Evolutionary conservation across 2,329 filamentous ascomycete species (phyloP), one percentile per base, ranked within the genome.

Genomic region (Ophiostoma perfectum): DNA sequence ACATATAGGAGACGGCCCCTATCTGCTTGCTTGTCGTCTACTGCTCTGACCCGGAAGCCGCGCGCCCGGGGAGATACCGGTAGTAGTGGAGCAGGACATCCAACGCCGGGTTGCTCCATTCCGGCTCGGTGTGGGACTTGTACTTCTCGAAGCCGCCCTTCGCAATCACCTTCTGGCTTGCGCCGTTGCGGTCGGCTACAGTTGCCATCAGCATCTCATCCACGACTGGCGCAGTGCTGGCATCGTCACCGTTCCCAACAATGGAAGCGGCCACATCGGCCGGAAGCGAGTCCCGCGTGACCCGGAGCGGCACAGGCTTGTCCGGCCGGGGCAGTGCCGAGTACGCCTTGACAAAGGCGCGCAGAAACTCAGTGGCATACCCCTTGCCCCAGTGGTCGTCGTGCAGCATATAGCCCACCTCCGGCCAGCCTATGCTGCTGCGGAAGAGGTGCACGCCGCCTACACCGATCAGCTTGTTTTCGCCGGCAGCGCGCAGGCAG

Each of bases 321-420:
- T 77, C 75, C 71, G 79, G 79, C 70, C 84, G 77, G 47, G 82
- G 82, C 71, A 88, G 78, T 66, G 74, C 74, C 78, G 80, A 83
- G 80, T 82, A 88, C 11, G 77, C 74, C 11, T 73, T 70, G 12
- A 84, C 70, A 66, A 83, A 83, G 1, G 75, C 84, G 66, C 71
- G 75, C 49, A 88, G 70, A 62, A 86, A 83, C 76, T 88, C 86
- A 1, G 82, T 86, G 45, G 81, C 85, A 72, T 84, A 81, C 4
- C 86, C 86, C 52, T 78, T 79, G 6, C 84, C 83, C 86, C 86
- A 88, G 67, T 76, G 73, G 72, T 83, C 81, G 68, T 77, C 79
- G 64, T 79, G 76, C 66, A 88, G 75, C 78, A 86, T 81, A 74
- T 88, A 89, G 36, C 86, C 86, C 39, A 87, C 67, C 73, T 83